Base-by-base conservation (phyloP, 331 rosid genomes). In the Pyrus hybrid region DNA sequence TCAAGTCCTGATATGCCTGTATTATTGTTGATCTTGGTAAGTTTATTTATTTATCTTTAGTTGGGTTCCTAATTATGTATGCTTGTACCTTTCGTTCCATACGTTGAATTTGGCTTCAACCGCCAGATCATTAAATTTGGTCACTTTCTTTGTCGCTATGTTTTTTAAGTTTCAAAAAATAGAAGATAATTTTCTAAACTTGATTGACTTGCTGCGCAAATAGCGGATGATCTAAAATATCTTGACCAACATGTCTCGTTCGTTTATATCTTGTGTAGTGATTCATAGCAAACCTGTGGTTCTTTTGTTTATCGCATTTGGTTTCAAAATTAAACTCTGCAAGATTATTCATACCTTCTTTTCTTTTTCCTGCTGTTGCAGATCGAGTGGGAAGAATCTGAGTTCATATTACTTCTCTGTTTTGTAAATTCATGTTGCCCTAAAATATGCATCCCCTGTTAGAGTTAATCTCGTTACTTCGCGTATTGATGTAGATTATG, bases 1-100 rank as follows among this genome's bases (percentile, higher is more conserved):
- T 23, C 49, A 72, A 63, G 41, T 21, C 60, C 25, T 78, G 35
- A 51, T 29, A 22, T 74, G 29, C 67, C 72, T 79, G 80, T 78
- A 73, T 70, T 47, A 63, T 69, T 49, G 56, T 71, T 35, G 25
- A 33, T 77, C 28, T 21, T 73, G 63, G 54, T 60, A 21, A 65
- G 71, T 57, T 80, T 74, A 13, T 61, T 21, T 62, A 12, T 14
- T 13, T 62, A 6, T 7, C 8, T 63, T 53, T n/a, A 6, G 23
- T 61, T 37, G 33, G 10, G 72, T 63, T 17, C 25, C 60, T n/a
- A 22, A 47, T 62, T 35, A 21, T 76, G 61, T 58, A 73, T 67
- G 65, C 56, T 8, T 75, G 29, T 53, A 69, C 63, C 30, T 41
- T 56, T 30, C 49, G 14, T 25, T 30, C 61, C 61, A 13, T 21